Conservation (phyloP, 768 basidiomycete species). For the Calocera viscosa region DNA sequence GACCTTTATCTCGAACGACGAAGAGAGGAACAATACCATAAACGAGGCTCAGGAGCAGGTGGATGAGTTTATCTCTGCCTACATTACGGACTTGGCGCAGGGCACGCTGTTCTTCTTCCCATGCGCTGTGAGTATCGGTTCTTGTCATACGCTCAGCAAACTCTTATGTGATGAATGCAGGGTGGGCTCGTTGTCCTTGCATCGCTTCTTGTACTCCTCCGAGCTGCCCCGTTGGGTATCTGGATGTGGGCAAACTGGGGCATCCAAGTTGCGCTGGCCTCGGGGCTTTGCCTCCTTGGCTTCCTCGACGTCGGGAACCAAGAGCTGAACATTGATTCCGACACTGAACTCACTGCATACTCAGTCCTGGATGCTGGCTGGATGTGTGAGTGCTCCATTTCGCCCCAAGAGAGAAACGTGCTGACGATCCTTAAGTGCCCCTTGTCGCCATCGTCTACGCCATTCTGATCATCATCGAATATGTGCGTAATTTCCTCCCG, state of each 20-base stretch:
- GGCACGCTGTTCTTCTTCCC: constrained; percentile 4
- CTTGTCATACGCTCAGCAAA: not conserved
- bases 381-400: not conserved
- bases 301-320: constrained; percentile 6
- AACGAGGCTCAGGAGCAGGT: not conserved
- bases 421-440: not conserved
- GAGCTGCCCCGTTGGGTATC: not conserved
- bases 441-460: constrained; percentile 3
- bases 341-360: not conserved
- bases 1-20: not conserved
- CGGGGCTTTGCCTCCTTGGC: not conserved
- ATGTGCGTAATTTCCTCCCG: not conserved
- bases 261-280: not conserved
- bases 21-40: not conserved
- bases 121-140: not conserved
- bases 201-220: not conserved
- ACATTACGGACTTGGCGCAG: not conserved
- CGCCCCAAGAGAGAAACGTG: not conserved
- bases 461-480: constrained; percentile 3
- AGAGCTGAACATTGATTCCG: not conserved
- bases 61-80: not conserved
- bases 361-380: not conserved
- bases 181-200: not conserved
- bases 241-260: constrained; percentile 2
- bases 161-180: not conserved